Percentiles rank a stretch among this genome's conserved stretches.
Evolutionary conservation across 2,329 filamentous ascomycete genomes (phyloP).

Genomic region (Fusarium sp.): DNA sequence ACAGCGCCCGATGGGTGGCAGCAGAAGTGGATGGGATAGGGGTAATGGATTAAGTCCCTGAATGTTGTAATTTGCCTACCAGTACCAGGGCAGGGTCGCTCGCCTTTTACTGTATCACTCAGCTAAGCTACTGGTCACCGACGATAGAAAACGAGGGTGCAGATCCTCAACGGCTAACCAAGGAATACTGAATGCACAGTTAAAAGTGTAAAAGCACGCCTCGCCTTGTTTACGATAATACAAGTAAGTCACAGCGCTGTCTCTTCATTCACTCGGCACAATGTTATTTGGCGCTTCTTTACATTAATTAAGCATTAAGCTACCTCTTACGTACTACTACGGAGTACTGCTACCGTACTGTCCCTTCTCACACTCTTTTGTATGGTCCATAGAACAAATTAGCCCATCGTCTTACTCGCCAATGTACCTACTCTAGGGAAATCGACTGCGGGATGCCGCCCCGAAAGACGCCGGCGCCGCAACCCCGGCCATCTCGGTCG

Average conservation of each 20-base stretch:
- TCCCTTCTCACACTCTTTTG: not conserved
- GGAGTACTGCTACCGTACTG: not conserved
- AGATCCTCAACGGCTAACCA: slow-evolving; percentile 25
- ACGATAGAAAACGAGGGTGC: slow-evolving; percentile 9
- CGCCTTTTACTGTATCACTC: slow-evolving; percentile 15
- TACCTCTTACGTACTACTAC: not conserved
- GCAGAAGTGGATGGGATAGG: slow-evolving; percentile 38
- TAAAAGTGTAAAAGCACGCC: not conserved
- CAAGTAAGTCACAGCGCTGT: not conserved
- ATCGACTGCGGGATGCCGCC: slow-evolving; percentile 26
- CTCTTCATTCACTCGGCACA: slow-evolving; percentile 2
- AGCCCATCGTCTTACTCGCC: slow-evolving; percentile 23
- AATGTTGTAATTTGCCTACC: slow-evolving; percentile 31
- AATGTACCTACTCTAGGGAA: slow-evolving; percentile 4
- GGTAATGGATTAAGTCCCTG: slow-evolving; percentile 29
- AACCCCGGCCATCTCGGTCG: slow-evolving; percentile 27
- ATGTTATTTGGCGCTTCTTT: slow-evolving; percentile 22
- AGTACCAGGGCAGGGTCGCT: slow-evolving; percentile 33
- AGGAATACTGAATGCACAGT: not conserved
- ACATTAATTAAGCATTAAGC: slow-evolving; percentile 6
- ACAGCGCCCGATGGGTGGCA: slow-evolving; percentile 19
- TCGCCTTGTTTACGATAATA: not conserved
- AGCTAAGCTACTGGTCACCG: slow-evolving; percentile 4
- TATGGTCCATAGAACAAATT: slow-evolving; percentile 23
- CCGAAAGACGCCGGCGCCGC: slow-evolving; percentile 23